phyloP scores from a whole-genome alignment of 2,329 filamentous ascomycete species.

The Phialocephala sp. region DNA sequence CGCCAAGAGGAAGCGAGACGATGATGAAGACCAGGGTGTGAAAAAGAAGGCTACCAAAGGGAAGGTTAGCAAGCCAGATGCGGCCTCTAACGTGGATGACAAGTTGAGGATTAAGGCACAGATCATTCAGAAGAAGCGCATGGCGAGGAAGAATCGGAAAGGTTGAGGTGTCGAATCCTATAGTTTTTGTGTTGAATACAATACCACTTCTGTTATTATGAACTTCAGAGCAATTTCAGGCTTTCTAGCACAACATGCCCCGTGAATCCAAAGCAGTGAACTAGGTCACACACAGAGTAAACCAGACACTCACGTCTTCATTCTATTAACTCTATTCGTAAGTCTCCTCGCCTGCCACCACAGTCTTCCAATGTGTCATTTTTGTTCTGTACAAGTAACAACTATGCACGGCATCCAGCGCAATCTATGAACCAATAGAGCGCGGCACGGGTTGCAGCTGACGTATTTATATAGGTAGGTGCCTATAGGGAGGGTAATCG shows the following conservation, averaged over 20 bases:
- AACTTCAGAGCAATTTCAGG: not conserved
- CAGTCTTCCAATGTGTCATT: too few relatives aligned
- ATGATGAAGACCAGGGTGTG: conserved; percentile 18
- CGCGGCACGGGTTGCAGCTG: too few relatives aligned
- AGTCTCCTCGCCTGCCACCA: too few relatives aligned
- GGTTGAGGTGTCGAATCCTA: not conserved
- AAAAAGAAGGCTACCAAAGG: conserved; percentile 16
- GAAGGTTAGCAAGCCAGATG: conserved; percentile 40
- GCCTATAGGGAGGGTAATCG: too few relatives aligned
- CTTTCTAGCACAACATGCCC: not conserved
- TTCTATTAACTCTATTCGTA: not conserved
- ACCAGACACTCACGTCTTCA: not conserved
- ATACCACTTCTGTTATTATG: conserved; percentile 6
- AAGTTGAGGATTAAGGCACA: conserved; percentile 68
- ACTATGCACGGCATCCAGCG: too few relatives aligned
- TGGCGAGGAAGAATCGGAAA: conserved; percentile 66
- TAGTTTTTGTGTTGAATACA: not conserved
- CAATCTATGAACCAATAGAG: too few relatives aligned
- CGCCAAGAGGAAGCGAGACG: conserved; percentile 6
- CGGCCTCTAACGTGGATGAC: conserved; percentile 54
- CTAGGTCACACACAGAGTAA: not conserved
- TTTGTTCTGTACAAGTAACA: too few relatives aligned
- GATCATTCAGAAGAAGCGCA: conserved; percentile 85
- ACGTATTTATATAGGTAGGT: too few relatives aligned
- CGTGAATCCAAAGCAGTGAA: not conserved